These are phyloP conservation scores for Candida labiduridarum DNA, from an alignment of 1,139 yeast genomes.

Conservation along the genomic window DNA sequence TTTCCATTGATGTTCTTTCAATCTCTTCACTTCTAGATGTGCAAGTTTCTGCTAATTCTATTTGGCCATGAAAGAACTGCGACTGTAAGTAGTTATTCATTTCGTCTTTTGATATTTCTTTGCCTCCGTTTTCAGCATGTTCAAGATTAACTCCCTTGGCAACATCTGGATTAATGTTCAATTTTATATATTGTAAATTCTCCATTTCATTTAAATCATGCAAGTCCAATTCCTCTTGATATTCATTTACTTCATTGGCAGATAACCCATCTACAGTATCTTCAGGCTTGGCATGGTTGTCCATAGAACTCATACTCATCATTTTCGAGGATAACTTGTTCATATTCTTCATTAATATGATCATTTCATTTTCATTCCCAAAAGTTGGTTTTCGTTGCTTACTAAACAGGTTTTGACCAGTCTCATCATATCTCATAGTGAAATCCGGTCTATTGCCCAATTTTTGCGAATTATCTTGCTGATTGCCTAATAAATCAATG, in stretches of 20 bases:
- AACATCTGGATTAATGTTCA: conserved; percentile 46
- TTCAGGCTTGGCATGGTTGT: conserved; percentile 13
- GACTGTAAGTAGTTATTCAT: conserved; percentile 31
- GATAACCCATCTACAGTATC: conserved; percentile 22
- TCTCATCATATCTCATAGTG: conserved; percentile 77
- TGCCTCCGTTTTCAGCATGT: conserved; percentile 3
- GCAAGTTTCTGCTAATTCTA: conserved; percentile 49
- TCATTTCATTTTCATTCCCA: conserved; percentile 51
- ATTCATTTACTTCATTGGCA: conserved; percentile 36
- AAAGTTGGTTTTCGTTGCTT: conserved; percentile 1
- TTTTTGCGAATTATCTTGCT: conserved; percentile 75
- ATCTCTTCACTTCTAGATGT: conserved; percentile 37
- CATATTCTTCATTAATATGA: conserved; percentile 83
- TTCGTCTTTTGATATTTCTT: conserved; percentile 17
- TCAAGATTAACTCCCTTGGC: conserved; percentile 18
- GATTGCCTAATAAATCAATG: conserved; percentile 79
- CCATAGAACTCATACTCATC: conserved; percentile 51
- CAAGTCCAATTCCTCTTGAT: conserved; percentile 55
- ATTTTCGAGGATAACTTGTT: conserved; percentile 83
- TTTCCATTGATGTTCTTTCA: conserved; percentile 51
- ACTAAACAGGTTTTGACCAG: conserved; percentile 24
- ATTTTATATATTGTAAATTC: conserved; percentile 56
- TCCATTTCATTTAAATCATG: conserved; percentile 60
- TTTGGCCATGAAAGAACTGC: conserved; percentile 19
- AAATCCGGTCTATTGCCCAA: conserved; percentile 84